These are phyloP conservation scores for Xylariaceae sp. DNA, from an alignment of 2,329 filamentous ascomycete species.

Conservation along the genomic window DNA sequence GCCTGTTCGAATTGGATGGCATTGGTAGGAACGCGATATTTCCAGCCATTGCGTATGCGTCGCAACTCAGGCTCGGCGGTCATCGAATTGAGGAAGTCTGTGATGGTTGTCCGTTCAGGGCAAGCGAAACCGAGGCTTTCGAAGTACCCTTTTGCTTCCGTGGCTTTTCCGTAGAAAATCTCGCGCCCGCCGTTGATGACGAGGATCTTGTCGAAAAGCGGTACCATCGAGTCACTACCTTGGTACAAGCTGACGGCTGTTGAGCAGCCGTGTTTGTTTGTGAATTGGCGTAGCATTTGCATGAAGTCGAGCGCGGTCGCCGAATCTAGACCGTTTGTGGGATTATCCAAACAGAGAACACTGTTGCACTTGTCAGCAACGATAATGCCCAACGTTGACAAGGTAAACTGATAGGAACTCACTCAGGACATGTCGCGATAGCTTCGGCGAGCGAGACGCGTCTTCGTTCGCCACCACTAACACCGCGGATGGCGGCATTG, in stretches of 20 bases:
- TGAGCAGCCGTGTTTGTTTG: slow-evolving; percentile 33
- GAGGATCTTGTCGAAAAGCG: slow-evolving; percentile 50
- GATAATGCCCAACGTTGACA: too few species aligned
- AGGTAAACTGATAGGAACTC: too few species aligned
- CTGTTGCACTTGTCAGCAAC: slow-evolving; percentile 38
- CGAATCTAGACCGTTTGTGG: slow-evolving; percentile 65
- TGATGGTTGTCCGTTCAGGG: slow-evolving; percentile 59
- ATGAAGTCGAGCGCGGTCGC: slow-evolving; percentile 71
- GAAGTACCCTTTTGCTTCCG: slow-evolving; percentile 59
- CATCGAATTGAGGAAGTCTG: slow-evolving; percentile 68
- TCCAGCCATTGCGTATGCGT: slow-evolving; percentile 48
- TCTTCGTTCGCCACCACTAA: slow-evolving; percentile 67
- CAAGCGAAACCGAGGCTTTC: slow-evolving; percentile 61
- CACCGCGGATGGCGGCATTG: slow-evolving; percentile 68
- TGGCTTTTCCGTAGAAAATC: slow-evolving; percentile 58
- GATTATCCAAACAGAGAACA: slow-evolving; percentile 58
- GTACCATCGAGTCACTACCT: slow-evolving; percentile 49
- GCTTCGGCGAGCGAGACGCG: slow-evolving; percentile 60
- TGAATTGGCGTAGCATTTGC: slow-evolving; percentile 52
- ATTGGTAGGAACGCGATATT: slow-evolving; percentile 51
- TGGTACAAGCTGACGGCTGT: slow-evolving; percentile 61
- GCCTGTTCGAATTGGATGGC: slow-evolving; percentile 51
- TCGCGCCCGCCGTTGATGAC: slow-evolving; percentile 57
- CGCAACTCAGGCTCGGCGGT: slow-evolving; percentile 52
- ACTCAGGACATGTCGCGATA: slow-evolving; percentile 36